Evolutionary conservation across 2,329 filamentous ascomycete species (phyloP).

Genomic region (Botrytis porri): DNA sequence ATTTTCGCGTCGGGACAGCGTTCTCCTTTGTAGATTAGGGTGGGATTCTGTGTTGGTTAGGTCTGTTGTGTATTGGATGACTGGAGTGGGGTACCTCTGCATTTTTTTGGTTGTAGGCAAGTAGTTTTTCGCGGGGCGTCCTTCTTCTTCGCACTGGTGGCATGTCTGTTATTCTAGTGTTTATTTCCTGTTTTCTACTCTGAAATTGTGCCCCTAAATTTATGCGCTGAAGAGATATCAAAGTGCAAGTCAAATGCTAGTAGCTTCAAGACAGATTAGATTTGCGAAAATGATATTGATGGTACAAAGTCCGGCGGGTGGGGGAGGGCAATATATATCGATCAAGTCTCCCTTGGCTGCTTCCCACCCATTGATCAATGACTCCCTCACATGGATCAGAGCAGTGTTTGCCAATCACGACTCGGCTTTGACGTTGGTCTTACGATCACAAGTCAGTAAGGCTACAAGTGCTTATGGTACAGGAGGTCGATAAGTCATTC

Average conservation of each 20-base stretch:
- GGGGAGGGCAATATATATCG: background rate
- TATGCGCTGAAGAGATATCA: background rate
- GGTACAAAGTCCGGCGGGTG: background rate
- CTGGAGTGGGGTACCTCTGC: background rate
- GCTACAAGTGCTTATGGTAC: background rate
- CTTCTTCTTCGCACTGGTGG: background rate
- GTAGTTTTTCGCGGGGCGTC: background rate
- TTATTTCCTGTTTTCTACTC: background rate
- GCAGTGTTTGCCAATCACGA: background rate
- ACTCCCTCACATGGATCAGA: background rate
- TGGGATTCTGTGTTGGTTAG: background rate
- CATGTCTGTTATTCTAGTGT: background rate
- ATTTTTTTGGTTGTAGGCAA: background rate
- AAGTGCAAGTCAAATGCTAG: rapidly evolving
- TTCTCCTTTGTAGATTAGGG: background rate
- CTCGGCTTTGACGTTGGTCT: background rate
- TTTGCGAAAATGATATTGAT: background rate
- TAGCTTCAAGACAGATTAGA: background rate
- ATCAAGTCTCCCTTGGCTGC: background rate
- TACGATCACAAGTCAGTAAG: background rate
- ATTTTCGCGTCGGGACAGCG: background rate
- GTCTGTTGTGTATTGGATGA: background rate
- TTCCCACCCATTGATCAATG: background rate
- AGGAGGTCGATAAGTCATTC: background rate
- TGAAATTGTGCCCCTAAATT: background rate